Evolutionary conservation across 192 early-diverging fungal species (phyloP).

Genomic region (Mortierella hygrophila): DNA sequence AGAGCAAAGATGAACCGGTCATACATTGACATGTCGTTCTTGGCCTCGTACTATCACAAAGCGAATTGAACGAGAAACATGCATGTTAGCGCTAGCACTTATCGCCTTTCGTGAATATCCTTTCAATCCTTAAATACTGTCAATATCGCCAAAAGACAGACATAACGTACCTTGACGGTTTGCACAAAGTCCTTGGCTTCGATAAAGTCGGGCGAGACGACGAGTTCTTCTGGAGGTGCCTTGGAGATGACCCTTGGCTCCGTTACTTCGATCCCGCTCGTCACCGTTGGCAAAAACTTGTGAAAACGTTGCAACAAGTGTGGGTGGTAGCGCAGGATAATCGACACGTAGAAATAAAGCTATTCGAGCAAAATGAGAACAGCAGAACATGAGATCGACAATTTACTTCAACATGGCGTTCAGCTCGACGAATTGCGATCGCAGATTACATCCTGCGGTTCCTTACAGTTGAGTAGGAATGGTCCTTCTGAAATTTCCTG

Average conservation of each 20-base stretch:
- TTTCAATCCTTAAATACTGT: not conserved
- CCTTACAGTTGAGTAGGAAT: constrained; percentile 41
- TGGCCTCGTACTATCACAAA: constrained; percentile 28
- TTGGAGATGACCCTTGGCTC: constrained; percentile 48
- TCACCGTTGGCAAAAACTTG: constrained; percentile 39
- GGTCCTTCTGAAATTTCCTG: constrained; percentile 54
- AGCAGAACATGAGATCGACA: not conserved
- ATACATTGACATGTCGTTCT: constrained; percentile 51
- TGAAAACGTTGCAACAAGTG: constrained; percentile 49
- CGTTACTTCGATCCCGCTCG: constrained; percentile 23
- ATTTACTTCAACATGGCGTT: too few relatives aligned
- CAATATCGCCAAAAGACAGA: not conserved
- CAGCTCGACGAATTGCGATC: not conserved
- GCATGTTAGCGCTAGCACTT: too few relatives aligned
- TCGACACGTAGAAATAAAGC: constrained; percentile 54
- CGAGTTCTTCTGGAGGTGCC: constrained; percentile 54
- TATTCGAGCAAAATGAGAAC: not conserved
- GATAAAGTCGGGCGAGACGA: constrained; percentile 52
- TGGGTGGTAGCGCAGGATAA: constrained; percentile 47
- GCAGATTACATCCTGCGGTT: not conserved
- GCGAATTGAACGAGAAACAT: not conserved
- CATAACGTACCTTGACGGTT: constrained; percentile 36
- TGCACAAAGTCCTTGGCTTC: constrained; percentile 56
- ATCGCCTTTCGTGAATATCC: not conserved
- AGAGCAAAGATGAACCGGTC: constrained; percentile 53